Conservation (phyloP, 768 basidiomycete species). For the Phaeotremella skinneri region DNA sequence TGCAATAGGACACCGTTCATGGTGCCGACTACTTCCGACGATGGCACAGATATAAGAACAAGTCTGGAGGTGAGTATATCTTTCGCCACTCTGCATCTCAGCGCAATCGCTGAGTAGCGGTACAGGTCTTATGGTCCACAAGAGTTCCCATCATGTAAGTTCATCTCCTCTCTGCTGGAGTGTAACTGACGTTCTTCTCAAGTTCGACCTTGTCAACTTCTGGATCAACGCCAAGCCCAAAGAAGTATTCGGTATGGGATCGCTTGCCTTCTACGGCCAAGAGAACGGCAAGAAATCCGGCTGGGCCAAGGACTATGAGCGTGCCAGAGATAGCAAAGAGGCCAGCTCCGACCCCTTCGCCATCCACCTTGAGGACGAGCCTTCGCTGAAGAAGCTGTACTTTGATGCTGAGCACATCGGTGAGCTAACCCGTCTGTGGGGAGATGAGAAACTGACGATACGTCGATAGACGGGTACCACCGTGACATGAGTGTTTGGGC, state of each 20-base stretch:
- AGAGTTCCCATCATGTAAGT: conserved; percentile 43
- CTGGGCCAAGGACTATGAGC: conserved; percentile 57
- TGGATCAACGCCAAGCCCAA: conserved; percentile 58
- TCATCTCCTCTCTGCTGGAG: background rate
- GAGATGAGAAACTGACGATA: conserved; percentile 11
- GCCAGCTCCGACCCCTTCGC: conserved; percentile 59
- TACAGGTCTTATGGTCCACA: conserved; percentile 41
- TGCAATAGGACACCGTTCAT: conserved; percentile 55
- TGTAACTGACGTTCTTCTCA: conserved; percentile 12
- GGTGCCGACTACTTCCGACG: conserved; percentile 60
- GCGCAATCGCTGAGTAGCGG: conserved; percentile 1
- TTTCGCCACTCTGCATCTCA: background rate
- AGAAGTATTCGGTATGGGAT: conserved; percentile 57
- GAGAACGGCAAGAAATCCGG: conserved; percentile 56
- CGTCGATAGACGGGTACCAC: conserved; percentile 55
- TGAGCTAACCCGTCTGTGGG: conserved; percentile 12
- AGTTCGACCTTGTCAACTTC: conserved; percentile 62
- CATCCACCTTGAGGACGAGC: conserved; percentile 56
- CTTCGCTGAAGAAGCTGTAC: conserved; percentile 56
- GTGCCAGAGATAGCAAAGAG: conserved; percentile 55
- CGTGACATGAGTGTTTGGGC: conserved; percentile 57
- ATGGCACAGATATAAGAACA: conserved; percentile 56
- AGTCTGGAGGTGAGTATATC: conserved; percentile 24
- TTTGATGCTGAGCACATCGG: conserved; percentile 56
- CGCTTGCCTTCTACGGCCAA: conserved; percentile 57